A percentile compares a stretch with the other conserved stretches of the same genome.
Evolutionary conservation across 2,329 filamentous ascomycete genomes (phyloP).

Genomic region (Atkinsonella hypoxylon): DNA sequence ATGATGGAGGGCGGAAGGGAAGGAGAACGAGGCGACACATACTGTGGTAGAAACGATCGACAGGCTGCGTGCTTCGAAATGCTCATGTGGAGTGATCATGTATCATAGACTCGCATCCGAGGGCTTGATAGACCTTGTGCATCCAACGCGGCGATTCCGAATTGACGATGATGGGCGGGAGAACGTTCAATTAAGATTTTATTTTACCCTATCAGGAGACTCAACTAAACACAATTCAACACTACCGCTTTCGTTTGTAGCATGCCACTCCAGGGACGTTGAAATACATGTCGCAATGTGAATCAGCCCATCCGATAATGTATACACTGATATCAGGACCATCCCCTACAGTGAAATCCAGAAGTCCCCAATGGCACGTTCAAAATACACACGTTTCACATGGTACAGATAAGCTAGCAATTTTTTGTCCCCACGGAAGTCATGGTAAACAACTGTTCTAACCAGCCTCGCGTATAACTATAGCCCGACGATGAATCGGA

Average conservation of each 20-base stretch:
- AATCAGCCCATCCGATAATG: no score
- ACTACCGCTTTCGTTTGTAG: neutral
- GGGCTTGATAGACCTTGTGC: constrained; percentile 22
- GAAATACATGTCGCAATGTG: no score
- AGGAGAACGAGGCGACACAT: constrained; percentile 12
- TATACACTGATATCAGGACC: no score
- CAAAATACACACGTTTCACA: no score
- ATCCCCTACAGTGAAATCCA: no score
- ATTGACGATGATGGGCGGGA: neutral
- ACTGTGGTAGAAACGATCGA: constrained; percentile 15
- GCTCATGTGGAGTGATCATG: constrained; percentile 21
- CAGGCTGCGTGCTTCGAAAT: constrained; percentile 6
- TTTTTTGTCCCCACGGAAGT: neutral
- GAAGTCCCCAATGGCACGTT: no score
- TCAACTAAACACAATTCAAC: no score
- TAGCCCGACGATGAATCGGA: neutral
- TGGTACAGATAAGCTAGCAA: no score
- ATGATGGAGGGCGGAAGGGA: constrained; percentile 6
- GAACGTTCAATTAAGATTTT: neutral
- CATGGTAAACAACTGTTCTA: neutral
- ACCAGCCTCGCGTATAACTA: neutral
- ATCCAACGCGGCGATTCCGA: constrained; percentile 6
- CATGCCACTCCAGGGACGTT: no score
- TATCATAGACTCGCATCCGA: constrained; percentile 29
- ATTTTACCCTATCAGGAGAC: neutral